Evolutionary conservation across 2,329 filamentous ascomycete genomes (phyloP), one percentile per base, ranked within the genome.

Genomic region (Cladophialophora immunda): DNA sequence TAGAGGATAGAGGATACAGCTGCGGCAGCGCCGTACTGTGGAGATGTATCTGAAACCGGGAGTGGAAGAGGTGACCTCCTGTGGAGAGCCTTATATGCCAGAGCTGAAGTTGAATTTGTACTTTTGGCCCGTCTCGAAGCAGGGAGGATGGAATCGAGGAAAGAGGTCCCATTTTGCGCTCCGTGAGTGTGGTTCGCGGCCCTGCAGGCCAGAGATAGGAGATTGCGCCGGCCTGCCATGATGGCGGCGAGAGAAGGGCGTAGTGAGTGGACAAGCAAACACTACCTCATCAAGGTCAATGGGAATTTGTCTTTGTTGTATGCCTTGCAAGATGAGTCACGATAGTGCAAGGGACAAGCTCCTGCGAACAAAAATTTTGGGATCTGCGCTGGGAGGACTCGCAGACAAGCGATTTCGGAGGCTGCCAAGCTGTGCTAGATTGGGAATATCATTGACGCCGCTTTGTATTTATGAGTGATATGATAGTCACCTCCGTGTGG

Each of bases 1-100:
- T 99, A 99, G 80, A 99, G 92, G 78, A 99, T 99, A 79, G 94
- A 97, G 78, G 93, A 97, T 72, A 99, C 95, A 72, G 95, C 95
- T 19, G 95, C 93, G 74, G 95, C 94, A 41, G 94, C 94, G 66
- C 88, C 88, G 76, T 94, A 97, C 85, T 93, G 93, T 11, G 93
- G 85, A 38, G 92, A 90, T 30, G 90, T 86, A 64, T 91, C 85
- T 73, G 92, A 88, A 72, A 88, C 90, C 63, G 92, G 91, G 62
- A 97, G 92, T 25, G 93, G 89, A 69, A 94, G 92, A 22, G 92
- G 90, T 68, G 94, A 92, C 72, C 94, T 92, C 75, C 93, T 92
- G 78, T 97, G 94, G 70, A 98, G 87, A 65, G 94, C 93, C 85
- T 99, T 99, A 88, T 98, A 98, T 76, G 94, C 94, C 71, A 98